phyloP scores from a whole-genome alignment of 345 rosid genomes.

The Eucalyptus polybractea region DNA sequence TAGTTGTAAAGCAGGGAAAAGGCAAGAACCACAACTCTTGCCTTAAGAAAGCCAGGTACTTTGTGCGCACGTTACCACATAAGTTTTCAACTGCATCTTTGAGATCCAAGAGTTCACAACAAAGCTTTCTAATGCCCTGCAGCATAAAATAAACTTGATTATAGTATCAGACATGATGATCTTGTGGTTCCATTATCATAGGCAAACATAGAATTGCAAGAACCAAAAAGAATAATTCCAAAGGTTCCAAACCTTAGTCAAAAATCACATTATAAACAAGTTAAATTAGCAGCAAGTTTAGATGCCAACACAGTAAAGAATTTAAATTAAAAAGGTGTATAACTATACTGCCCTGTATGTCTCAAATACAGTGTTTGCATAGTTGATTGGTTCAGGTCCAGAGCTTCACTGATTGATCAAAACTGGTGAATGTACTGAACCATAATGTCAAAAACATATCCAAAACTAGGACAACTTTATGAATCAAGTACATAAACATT shows the following conservation, averaged over 20 bases:
- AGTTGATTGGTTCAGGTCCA: not conserved
- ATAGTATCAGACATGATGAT: not conserved
- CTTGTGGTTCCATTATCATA: not conserved
- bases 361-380: not conserved
- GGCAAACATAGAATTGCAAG: not conserved
- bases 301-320: not conserved
- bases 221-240: not conserved
- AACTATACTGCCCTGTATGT: not conserved
- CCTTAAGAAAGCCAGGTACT: slow-evolving; percentile 87
- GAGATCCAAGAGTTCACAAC: slow-evolving; percentile 95
- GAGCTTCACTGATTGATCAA: not conserved
- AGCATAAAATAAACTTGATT: not conserved
- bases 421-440: not conserved
- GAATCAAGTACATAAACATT: not conserved
- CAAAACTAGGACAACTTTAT: not conserved
- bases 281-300: not conserved
- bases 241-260: not conserved
- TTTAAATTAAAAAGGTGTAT: not conserved
- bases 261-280: not conserved
- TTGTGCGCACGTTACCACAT: slow-evolving; percentile 71
- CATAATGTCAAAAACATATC: not conserved
- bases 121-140: slow-evolving; percentile 88
- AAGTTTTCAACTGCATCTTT: slow-evolving; percentile 92
- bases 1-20: not conserved
- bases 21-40: not conserved